phyloP scores from a whole-genome alignment of 306 rosid genomes.

The Cicer judaicum region DNA sequence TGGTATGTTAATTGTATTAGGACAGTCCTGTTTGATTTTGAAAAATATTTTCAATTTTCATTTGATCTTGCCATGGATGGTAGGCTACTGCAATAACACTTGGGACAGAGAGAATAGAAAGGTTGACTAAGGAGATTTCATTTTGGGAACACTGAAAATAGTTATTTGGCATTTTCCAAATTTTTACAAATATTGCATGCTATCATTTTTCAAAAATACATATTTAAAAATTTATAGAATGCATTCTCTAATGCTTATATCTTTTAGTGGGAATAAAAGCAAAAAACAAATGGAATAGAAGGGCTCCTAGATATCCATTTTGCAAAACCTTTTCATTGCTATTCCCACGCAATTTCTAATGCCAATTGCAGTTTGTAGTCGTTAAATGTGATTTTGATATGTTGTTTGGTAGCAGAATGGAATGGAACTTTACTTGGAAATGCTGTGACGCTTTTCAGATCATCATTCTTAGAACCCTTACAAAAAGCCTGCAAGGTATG shows the following conservation, averaged over 20 bases:
- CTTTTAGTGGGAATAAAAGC: neutral
- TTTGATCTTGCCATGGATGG: neutral
- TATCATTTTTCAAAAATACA: neutral
- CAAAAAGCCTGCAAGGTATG: conserved; percentile 76
- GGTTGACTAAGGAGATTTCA: neutral
- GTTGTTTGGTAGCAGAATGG: conserved; percentile 56
- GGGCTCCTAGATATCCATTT: neutral
- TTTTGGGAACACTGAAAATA: neutral
- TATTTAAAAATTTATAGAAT: neutral
- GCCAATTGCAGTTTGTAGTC: conserved; percentile 33
- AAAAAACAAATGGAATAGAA: neutral
- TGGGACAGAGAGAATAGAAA: neutral
- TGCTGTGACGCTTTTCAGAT: conserved; percentile 66
- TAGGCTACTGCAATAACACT: neutral
- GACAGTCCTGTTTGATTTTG: neutral
- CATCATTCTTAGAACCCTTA: conserved; percentile 77
- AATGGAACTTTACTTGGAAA: conserved; percentile 66
- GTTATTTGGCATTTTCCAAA: neutral
- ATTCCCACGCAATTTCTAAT: conserved; percentile 4
- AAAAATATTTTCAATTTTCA: neutral
- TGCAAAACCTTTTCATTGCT: neutral
- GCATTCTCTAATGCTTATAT: neutral
- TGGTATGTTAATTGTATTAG: conserved; percentile 52
- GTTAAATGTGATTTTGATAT: conserved; percentile 13
- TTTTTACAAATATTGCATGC: neutral